Conservation (phyloP, 345 rosid species). For the Anacardium occidentale region DNA sequence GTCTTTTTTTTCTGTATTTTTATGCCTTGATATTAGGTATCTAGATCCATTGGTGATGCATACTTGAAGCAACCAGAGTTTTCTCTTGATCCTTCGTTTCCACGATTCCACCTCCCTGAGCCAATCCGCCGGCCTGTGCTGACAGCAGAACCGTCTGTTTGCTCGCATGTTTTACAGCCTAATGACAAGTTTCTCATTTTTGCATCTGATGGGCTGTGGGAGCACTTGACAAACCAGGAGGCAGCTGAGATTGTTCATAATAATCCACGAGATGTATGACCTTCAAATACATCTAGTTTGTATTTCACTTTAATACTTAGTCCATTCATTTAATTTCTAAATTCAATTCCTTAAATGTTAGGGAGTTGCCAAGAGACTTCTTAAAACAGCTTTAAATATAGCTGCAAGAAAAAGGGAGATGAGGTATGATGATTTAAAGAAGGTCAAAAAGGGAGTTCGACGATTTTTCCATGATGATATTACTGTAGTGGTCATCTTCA, state of each 20-base stretch:
- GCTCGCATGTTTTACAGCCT: conserved; percentile 55
- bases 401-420: conserved; percentile 73
- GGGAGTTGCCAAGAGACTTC: conserved; percentile 83
- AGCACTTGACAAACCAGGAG: conserved; percentile 73
- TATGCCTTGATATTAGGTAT: conserved; percentile 45
- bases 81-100: conserved; percentile 79
- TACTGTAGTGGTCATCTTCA: conserved; percentile 76
- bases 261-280: conserved; percentile 66
- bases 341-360: conserved; percentile 14
- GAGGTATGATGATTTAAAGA: conserved; percentile 68
- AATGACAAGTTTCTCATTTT: conserved; percentile 82
- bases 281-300: not conserved
- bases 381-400: conserved; percentile 59
- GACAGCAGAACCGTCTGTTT: conserved; percentile 71
- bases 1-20: conserved; percentile 4
- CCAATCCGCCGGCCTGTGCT: conserved; percentile 73
- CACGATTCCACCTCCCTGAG: conserved; percentile 77
- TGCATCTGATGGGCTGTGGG: conserved; percentile 99
- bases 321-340: not conserved
- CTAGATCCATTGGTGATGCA: conserved; percentile 96
- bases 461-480: conserved; percentile 83
- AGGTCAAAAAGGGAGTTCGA: conserved; percentile 56
- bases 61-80: conserved; percentile 85
- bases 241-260: conserved; percentile 77
- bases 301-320: not conserved